phyloP scores from a whole-genome alignment of 2,329 filamentous ascomycete species.

The Venturia pyrina region DNA sequence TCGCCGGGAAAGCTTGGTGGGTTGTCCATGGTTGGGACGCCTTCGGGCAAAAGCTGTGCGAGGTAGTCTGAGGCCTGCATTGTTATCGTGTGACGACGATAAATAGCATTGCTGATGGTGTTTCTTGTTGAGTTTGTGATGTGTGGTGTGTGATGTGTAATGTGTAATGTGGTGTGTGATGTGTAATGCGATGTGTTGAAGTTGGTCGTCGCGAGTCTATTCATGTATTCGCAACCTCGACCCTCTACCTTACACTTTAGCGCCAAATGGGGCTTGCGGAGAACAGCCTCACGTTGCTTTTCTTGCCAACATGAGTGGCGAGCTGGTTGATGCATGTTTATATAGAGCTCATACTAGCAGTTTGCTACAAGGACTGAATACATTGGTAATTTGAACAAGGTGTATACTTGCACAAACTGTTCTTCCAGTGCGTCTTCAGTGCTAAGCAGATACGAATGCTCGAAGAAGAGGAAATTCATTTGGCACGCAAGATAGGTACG shows the following conservation, averaged over 20 bases:
- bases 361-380: background rate
- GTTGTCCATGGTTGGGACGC: background rate
- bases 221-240: background rate
- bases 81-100: background rate
- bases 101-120: background rate
- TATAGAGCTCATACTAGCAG: too few species aligned
- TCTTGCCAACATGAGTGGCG: background rate
- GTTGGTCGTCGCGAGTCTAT: background rate
- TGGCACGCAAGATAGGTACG: too few species aligned
- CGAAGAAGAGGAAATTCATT: too few species aligned
- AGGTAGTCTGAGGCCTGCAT: background rate
- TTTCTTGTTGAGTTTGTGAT: background rate
- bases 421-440: too few species aligned
- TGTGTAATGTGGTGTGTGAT: background rate
- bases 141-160: background rate
- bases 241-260: background rate
- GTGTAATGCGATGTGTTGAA: background rate
- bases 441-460: too few species aligned
- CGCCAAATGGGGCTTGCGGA: background rate
- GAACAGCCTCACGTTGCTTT: conserved; percentile 1
- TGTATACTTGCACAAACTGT: too few species aligned
- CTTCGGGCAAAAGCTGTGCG: background rate
- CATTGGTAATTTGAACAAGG: background rate
- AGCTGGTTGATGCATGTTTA: background rate
- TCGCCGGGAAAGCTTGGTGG: background rate